phyloP scores from a whole-genome alignment of 768 basidiomycete species.

The Termitomyces bulborhizus region DNA sequence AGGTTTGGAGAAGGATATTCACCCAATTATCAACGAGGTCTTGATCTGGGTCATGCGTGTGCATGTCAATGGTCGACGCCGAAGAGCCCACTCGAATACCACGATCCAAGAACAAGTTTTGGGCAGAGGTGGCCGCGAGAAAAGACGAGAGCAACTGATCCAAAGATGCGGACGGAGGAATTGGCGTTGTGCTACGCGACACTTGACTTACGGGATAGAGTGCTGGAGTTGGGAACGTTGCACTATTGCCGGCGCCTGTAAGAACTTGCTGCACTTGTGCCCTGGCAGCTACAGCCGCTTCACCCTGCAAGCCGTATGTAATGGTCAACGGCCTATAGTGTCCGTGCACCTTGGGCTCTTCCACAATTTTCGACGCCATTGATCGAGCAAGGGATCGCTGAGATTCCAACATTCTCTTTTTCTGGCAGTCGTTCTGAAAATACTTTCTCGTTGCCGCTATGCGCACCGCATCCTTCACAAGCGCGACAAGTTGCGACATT shows the following conservation, averaged over 20 bases:
- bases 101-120: background rate
- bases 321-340: conserved; percentile 28
- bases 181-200: background rate
- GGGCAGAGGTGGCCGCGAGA: conserved; percentile 22
- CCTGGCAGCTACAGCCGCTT: conserved; percentile 7
- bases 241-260: conserved; percentile 19
- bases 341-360: conserved; percentile 18
- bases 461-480: conserved; percentile 54
- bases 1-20: conserved; percentile 41
- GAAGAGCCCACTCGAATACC: conserved; percentile 2
- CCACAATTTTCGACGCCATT: background rate
- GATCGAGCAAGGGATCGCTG: background rate
- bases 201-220: background rate
- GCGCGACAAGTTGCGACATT: conserved; percentile 49
- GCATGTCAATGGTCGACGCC: background rate
- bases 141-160: conserved; percentile 35
- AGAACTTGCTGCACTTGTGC: conserved; percentile 18
- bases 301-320: conserved; percentile 22
- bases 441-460: conserved; percentile 57
- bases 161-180: conserved; percentile 23
- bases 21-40: conserved; percentile 44
- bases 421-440: conserved; percentile 17
- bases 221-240: background rate
- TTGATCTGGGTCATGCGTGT: conserved; percentile 25
- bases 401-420: background rate